These are phyloP conservation scores for Leptomonas pyrrhocoris DNA, from an alignment of 208 protist species.

Conservation along the genomic window DNA sequence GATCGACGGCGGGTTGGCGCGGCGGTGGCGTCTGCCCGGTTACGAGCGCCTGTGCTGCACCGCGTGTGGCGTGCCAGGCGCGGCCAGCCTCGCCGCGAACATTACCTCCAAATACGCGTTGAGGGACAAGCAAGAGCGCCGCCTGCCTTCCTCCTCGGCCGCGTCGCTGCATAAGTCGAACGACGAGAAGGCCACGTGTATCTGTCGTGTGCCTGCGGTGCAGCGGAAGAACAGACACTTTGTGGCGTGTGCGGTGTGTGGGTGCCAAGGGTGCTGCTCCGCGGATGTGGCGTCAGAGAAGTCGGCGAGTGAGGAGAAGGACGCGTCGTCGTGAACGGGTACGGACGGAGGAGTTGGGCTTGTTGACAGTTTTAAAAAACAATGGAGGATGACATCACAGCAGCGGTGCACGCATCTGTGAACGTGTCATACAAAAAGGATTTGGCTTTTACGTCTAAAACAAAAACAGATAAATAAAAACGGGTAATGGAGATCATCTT, in stretches of 20 bases:
- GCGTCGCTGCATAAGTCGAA: conserved; percentile 1
- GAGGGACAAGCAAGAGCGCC: conserved; percentile 50
- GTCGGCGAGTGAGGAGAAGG: background rate
- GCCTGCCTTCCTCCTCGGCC: conserved; percentile 17
- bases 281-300: conserved; percentile 33
- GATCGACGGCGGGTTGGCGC: conserved; percentile 75
- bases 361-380: background rate
- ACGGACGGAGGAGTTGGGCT: too few relatives aligned
- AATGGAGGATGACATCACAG: background rate
- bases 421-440: background rate
- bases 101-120: conserved; percentile 60
- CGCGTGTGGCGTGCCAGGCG: conserved; percentile 74
- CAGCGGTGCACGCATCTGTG: too few relatives aligned
- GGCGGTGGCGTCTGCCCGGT: conserved; percentile 78
- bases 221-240: conserved; percentile 65
- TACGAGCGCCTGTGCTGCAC: conserved; percentile 89
- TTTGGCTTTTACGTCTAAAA: background rate
- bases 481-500: background rate
- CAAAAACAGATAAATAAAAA: conserved; percentile 1
- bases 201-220: conserved; percentile 77
- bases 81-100: conserved; percentile 57
- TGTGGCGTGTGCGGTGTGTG: conserved; percentile 75
- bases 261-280: conserved; percentile 78
- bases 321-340: background rate
- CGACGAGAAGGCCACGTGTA: conserved; percentile 45